These are phyloP conservation scores for Leishmania tropica DNA, from an alignment of 208 protist species.

Conservation along the genomic window DNA sequence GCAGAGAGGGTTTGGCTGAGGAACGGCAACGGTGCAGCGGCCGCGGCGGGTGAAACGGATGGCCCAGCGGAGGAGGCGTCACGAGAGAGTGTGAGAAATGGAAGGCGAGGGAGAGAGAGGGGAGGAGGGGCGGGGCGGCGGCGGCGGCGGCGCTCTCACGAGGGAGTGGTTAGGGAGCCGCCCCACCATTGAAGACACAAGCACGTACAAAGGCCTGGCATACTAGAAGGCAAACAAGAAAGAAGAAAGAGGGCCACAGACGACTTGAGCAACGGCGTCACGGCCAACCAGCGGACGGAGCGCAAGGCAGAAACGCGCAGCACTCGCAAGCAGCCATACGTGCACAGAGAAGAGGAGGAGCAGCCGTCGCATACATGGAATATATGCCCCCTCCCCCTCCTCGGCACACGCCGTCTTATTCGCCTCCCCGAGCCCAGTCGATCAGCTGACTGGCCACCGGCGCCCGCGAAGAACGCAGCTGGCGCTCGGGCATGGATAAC, in stretches of 20 bases:
- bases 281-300: background rate
- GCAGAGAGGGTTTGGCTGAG: background rate
- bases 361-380: no score
- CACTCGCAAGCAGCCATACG: background rate
- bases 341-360: no score
- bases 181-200: background rate
- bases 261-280: no score
- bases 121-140: background rate
- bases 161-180: background rate
- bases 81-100: background rate
- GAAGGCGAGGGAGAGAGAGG: background rate
- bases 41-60: background rate
- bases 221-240: background rate
- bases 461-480: constrained; percentile 2
- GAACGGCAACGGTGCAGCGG: background rate
- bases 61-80: background rate
- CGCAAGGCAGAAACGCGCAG: background rate
- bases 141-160: no score
- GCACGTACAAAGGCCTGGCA: background rate
- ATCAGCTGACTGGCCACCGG: background rate
- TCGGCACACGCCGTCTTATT: background rate
- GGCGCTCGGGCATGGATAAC: background rate
- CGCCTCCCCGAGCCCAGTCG: background rate
- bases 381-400: background rate
- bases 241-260: background rate